These are phyloP conservation scores for Glycine tomentella DNA, from an alignment of 306 rosid genomes.

Conservation along the genomic window DNA sequence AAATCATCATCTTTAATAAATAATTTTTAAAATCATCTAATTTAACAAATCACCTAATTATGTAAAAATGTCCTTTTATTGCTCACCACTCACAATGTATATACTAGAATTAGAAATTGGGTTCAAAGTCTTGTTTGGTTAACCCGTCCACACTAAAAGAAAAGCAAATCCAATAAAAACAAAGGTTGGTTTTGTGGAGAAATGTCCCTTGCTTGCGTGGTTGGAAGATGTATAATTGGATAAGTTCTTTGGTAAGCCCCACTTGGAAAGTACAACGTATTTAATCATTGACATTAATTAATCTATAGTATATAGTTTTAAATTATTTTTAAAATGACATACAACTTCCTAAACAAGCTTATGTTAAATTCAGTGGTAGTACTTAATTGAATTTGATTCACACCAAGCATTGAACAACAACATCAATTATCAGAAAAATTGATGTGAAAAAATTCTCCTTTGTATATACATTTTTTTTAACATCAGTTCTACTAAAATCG, in stretches of 20 bases:
- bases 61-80: too few species aligned
- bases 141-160: constrained; percentile 29
- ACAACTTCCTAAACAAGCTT: neutral
- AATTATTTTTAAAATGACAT: neutral
- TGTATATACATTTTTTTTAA: too few species aligned
- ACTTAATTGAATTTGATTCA: neutral
- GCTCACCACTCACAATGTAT: constrained; percentile 7
- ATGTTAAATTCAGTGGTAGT: neutral
- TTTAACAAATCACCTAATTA: too few species aligned
- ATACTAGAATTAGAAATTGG: neutral
- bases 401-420: too few species aligned
- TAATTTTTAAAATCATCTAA: too few species aligned
- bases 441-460: too few species aligned
- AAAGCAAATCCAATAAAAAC: neutral
- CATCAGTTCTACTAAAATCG: too few species aligned
- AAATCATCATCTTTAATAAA: too few species aligned
- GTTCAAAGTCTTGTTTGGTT: constrained; percentile 15
- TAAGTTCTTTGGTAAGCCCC: neutral
- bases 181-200: neutral
- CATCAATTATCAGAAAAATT: too few species aligned
- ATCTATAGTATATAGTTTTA: neutral
- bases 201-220: constrained; percentile 35
- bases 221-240: too few species aligned
- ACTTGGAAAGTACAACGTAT: neutral
- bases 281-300: neutral